Evolutionary conservation across 164 flowering plant genomes (phyloP).

Genomic region (Paratinospora sagittata): DNA sequence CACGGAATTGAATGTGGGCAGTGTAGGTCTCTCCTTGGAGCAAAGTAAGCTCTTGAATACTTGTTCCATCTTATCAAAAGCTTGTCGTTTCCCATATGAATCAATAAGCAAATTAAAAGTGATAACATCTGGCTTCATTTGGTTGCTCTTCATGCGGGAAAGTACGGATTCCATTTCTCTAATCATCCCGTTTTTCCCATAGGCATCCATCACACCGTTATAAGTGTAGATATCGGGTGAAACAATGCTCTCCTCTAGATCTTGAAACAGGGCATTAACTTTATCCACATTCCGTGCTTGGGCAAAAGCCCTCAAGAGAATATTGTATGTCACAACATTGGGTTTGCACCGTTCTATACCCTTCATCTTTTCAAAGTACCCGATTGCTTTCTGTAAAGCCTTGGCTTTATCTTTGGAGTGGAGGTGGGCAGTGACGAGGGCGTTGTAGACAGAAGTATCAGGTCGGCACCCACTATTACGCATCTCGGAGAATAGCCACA

Average conservation of each 20-base stretch:
- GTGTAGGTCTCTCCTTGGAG: constrained; percentile 77
- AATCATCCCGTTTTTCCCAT: constrained; percentile 88
- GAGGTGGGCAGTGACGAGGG: constrained; percentile 85
- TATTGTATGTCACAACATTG: constrained; percentile 85
- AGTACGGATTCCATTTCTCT: constrained; percentile 83
- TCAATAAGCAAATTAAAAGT: constrained; percentile 86
- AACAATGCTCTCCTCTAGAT: constrained; percentile 59
- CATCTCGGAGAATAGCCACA: constrained; percentile 99
- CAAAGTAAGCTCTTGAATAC: constrained; percentile 71
- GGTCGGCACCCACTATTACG: constrained; percentile 91
- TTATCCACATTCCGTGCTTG: constrained; percentile 60
- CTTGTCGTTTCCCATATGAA: constrained; percentile 86
- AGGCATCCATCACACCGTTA: constrained; percentile 96
- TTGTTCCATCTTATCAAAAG: constrained; percentile 91
- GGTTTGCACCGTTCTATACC: constrained; percentile 78
- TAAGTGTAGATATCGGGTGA: constrained; percentile 80
- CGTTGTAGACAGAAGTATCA: constrained; percentile 91
- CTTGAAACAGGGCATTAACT: constrained; percentile 68
- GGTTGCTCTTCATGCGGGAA: constrained; percentile 64
- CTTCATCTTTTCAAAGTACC: constrained; percentile 90
- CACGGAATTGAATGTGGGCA: constrained; percentile 94
- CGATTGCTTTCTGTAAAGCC: constrained; percentile 70
- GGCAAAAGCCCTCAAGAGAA: constrained; percentile 85
- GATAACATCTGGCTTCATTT: constrained; percentile 75
- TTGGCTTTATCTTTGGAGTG: constrained; percentile 76